Percentiles rank a stretch among this genome's conserved stretches.
phyloP scores from a whole-genome alignment of 805 yeast genomes.

The Ascoidea tarda region DNA sequence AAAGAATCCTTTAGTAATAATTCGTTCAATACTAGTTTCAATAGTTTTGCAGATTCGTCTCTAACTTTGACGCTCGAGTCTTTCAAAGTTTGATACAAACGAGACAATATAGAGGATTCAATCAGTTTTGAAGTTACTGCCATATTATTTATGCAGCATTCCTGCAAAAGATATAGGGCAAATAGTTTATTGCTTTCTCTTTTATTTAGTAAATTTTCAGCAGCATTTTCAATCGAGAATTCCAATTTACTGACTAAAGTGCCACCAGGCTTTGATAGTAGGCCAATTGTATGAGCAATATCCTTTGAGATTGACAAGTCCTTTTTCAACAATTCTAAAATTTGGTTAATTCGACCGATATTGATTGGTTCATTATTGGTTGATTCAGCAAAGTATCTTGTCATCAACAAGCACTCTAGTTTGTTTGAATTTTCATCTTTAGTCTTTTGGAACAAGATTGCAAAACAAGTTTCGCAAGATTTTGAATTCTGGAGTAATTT shows the following conservation, averaged over 20 bases:
- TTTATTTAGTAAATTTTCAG: constrained; percentile 6
- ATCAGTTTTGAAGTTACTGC: constrained; percentile 5
- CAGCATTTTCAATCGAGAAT: constrained; percentile 7
- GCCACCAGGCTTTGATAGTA: constrained; percentile 8
- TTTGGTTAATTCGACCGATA: constrained; percentile 3
- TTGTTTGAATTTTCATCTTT: background rate
- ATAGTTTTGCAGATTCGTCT: constrained; percentile 14
- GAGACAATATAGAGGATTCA: constrained; percentile 2
- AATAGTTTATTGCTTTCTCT: constrained; percentile 5
- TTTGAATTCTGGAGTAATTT: background rate
- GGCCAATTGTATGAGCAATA: constrained; percentile 9
- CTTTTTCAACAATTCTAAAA: constrained; percentile 7
- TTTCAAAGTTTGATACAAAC: constrained; percentile 3
- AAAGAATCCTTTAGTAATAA: constrained; percentile 21
- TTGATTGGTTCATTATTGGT: background rate
- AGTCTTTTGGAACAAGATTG: background rate
- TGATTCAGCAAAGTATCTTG: background rate
- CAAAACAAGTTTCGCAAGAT: background rate
- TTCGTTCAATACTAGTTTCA: constrained; percentile 24
- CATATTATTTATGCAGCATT: constrained; percentile 6
- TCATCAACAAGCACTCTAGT: background rate
- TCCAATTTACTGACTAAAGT: constrained; percentile 6
- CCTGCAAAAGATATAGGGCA: constrained; percentile 4
- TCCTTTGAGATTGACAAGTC: constrained; percentile 5
- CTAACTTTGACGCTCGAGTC: constrained; percentile 5